Evolutionary conservation across 208 protist species (phyloP), one percentile per base, ranked within the genome.

Genomic region (Porcisia hertigi): DNA sequence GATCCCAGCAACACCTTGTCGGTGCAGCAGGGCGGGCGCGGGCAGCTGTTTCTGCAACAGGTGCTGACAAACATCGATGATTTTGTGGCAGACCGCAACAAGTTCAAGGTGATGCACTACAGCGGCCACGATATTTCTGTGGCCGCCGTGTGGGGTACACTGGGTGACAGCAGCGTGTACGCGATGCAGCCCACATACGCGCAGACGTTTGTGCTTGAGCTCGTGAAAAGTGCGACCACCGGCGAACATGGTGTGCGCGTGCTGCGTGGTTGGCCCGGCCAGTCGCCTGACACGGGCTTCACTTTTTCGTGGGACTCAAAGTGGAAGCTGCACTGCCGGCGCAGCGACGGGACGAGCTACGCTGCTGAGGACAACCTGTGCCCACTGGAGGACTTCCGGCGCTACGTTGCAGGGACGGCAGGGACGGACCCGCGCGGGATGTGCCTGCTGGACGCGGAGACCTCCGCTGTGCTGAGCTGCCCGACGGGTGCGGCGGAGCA

Each of bases 31-130:
- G 88, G 88, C 45, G 80, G 83, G 52, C 78, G 76, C 69, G 88
- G 86, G 20, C 86, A 83, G 53, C 59, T 47, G 43, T 80, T 90
- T 57, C 66, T 75, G 75, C 39, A 86, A 20, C 55, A 90, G 71
- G 70, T 88, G 49, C n/a, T 93, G 34, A 45, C 41, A 39, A 89
- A 88, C 79, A 79, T 87, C 4, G 14, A 83, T 43, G 43, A 70
- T 25, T 72, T 75, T 60, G 25, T 82, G 34, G 18, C 57, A 36
- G 85, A 65, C 47, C 54, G 55, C 34, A 85, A 71, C 60, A 79
- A 39, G 12, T 89, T 77, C 76, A 87, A 86, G 75, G 74, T 91
- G 77, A 83, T 83, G 70, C 81, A 88, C 49, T 90, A 90, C 86
- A 86, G 80, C 65, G 76, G 76, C 5, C 83, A 88, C 74, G 83